Evolutionary conservation across 805 yeast species (phyloP).

Genomic region (Metschnikowia koreensis): DNA sequence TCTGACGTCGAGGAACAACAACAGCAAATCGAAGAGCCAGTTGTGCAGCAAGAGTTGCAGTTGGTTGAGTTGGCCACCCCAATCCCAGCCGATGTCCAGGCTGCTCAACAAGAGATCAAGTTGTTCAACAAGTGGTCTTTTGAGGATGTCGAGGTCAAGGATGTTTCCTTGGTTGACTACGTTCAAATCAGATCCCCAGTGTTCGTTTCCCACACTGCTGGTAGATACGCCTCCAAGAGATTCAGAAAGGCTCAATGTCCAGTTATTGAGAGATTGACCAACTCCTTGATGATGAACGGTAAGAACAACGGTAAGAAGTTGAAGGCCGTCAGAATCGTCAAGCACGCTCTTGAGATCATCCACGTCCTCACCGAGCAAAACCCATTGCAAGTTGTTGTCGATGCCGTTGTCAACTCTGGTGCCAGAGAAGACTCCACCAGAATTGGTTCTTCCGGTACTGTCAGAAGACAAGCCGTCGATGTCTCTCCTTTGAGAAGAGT

Average conservation of each 20-base stretch:
- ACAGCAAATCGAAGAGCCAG: constrained; percentile 52
- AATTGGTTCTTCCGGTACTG: constrained; percentile 99
- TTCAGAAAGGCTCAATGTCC: constrained; percentile 99
- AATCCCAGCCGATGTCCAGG: constrained; percentile 95
- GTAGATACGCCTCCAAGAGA: constrained; percentile 99
- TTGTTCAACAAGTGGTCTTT: constrained; percentile 99
- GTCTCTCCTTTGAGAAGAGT: constrained; percentile 99
- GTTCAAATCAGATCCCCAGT: constrained; percentile 97
- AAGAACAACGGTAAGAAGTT: constrained; percentile 99
- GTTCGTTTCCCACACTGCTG: constrained; percentile 98
- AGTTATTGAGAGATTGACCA: constrained; percentile 97
- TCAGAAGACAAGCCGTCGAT: constrained; percentile 99
- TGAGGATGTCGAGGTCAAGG: constrained; percentile 96
- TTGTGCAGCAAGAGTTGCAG: constrained; percentile 82
- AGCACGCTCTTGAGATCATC: constrained; percentile 98
- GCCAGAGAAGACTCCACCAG: constrained; percentile 99
- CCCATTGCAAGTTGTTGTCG: constrained; percentile 99
- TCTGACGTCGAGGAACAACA: constrained; percentile 78
- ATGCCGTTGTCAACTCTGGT: constrained; percentile 99
- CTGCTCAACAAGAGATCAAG: constrained; percentile 93
- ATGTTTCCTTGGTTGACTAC: constrained; percentile 97
- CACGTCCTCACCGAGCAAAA: constrained; percentile 96
- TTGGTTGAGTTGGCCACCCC: constrained; percentile 87
- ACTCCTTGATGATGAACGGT: constrained; percentile 99
- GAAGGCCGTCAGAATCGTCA: constrained; percentile 99